phyloP scores from a whole-genome alignment of 1,284 basidiomycete species.

The Malassezia sp. region DNA sequence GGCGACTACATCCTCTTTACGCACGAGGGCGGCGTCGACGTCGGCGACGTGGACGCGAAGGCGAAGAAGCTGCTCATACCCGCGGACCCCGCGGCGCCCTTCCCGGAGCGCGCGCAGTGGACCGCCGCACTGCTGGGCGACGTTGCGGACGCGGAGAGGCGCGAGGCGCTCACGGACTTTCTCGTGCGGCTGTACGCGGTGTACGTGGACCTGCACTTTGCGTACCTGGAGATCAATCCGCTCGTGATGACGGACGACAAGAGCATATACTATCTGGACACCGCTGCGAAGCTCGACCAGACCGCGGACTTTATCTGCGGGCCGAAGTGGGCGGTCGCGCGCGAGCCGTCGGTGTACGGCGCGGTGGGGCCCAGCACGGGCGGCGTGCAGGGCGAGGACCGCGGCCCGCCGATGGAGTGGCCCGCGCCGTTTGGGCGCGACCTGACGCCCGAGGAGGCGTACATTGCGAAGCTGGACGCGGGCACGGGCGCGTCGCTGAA shows the following conservation, averaged over 20 bases:
- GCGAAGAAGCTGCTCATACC: constrained; percentile 76
- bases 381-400: constrained; percentile 42
- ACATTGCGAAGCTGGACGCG: constrained; percentile 93
- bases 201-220: constrained; percentile 73
- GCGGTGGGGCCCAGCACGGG: constrained; percentile 45
- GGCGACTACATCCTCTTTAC: constrained; percentile 97
- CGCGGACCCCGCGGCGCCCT: constrained; percentile 64
- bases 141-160: constrained; percentile 30
- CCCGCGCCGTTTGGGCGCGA: constrained; percentile 96
- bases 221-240: constrained; percentile 99
- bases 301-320: constrained; percentile 97
- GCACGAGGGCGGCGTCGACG: constrained; percentile 95
- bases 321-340: constrained; percentile 95
- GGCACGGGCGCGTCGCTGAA: constrained; percentile 97
- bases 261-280: constrained; percentile 88
- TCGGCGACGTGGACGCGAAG: constrained; percentile 96
- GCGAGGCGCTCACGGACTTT: constrained; percentile 56
- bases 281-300: constrained; percentile 96
- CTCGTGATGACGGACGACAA: constrained; percentile 82
- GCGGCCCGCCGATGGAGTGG: constrained; percentile 91
- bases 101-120: constrained; percentile 63
- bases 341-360: constrained; percentile 65
- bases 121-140: constrained; percentile 31
- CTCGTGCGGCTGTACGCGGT: constrained; percentile 88
- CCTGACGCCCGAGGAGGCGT: constrained; percentile 95